Percentiles rank a stretch among this genome's conserved stretches.
phyloP scores from a whole-genome alignment of 495 filamentous ascomycete genomes.

The Xylaria telfairii region DNA sequence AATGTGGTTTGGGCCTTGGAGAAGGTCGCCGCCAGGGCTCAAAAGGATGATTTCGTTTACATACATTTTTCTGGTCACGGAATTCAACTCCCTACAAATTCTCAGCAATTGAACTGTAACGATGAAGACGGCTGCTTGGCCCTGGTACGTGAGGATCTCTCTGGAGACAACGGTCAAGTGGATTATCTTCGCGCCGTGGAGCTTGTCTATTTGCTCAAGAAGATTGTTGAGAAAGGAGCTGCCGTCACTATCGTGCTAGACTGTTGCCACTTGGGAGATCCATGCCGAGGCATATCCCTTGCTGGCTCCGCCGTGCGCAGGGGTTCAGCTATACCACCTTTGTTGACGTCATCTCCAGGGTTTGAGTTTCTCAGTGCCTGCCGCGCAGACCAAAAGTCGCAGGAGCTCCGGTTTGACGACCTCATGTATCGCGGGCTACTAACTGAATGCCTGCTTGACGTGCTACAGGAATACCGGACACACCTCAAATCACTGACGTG shows the following conservation, averaged over 20 bases:
- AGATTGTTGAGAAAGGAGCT: not conserved
- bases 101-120: not conserved
- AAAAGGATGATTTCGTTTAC: not conserved
- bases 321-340: not conserved
- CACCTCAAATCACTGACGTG: not conserved
- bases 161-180: not conserved
- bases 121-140: not conserved
- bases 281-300: not conserved
- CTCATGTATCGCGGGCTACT: not conserved
- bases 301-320: not conserved
- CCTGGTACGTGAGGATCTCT: not conserved
- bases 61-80: constrained; percentile 3
- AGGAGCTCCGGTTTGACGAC: not conserved
- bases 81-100: not conserved
- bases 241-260: not conserved
- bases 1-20: not conserved
- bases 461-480: not conserved
- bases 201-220: not conserved
- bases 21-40: not conserved
- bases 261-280: not conserved
- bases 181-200: not conserved
- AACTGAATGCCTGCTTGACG: not conserved
- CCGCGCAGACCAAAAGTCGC: not conserved
- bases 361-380: not conserved
- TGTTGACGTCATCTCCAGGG: not conserved